phyloP scores from a whole-genome alignment of 306 rosid genomes.

The Gastrolobium villosum region DNA sequence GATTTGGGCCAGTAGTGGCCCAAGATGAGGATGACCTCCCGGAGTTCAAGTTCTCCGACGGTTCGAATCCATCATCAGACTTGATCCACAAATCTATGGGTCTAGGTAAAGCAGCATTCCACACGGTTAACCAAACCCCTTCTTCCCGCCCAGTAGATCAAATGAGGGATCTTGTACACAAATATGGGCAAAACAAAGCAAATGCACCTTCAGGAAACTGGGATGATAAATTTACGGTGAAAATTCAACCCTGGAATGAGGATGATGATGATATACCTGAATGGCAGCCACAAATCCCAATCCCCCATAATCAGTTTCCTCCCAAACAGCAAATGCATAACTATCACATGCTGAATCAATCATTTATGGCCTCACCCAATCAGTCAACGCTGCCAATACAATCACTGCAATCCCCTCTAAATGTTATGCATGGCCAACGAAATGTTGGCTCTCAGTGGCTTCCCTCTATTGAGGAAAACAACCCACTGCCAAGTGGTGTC shows the following conservation, averaged over 20 bases:
- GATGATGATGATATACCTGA: conserved; percentile 97
- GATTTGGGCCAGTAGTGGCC: conserved; percentile 77
- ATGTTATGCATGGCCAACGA: conserved; percentile 47
- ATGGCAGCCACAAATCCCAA: conserved; percentile 81
- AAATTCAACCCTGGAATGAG: conserved; percentile 79
- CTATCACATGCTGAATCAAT: conserved; percentile 62
- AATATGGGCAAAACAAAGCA: conserved; percentile 76
- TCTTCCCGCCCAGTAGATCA: conserved; percentile 77
- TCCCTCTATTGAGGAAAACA: conserved; percentile 54
- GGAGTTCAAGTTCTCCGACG: conserved; percentile 75
- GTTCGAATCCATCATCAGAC: conserved; percentile 46
- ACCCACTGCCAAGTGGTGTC: conserved; percentile 46
- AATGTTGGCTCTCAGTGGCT: conserved; percentile 60
- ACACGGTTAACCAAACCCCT: conserved; percentile 49
- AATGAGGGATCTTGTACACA: conserved; percentile 91
- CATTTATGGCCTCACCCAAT: conserved; percentile 49
- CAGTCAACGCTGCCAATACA: conserved; percentile 46
- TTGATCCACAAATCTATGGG: conserved; percentile 52
- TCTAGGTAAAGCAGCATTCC: conserved; percentile 37
- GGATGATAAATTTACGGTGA: conserved; percentile 62
- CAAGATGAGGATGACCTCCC: conserved; percentile 92
- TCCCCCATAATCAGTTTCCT: conserved; percentile 53
- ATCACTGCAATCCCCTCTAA: conserved; percentile 49
- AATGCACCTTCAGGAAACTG: conserved; percentile 49
- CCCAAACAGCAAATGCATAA: conserved; percentile 50